Percentiles rank a stretch among this genome's conserved stretches.
Conservation (phyloP, 225 moss, liverwort and hornwort genomes). For the Antitrichia curtipendula region DNA sequence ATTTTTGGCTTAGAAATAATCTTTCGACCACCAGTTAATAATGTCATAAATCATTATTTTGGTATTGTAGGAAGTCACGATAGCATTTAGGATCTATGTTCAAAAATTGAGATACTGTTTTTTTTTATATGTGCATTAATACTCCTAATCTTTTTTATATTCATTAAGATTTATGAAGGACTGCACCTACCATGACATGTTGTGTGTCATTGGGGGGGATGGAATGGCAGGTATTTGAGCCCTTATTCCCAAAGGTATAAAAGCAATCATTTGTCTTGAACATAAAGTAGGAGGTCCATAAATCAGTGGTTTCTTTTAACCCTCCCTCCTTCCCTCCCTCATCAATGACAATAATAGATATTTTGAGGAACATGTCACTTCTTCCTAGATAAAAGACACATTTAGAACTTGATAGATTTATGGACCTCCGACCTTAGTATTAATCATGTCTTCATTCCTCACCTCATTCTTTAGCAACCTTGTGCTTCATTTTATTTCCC, state of each 20-base stretch:
- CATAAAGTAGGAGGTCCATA: neutral
- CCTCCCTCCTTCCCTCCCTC: too few relatives aligned
- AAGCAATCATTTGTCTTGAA: slow-evolving; percentile 2
- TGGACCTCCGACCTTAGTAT: neutral
- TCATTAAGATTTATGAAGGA: neutral
- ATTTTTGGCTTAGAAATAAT: neutral
- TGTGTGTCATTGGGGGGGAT: slow-evolving; percentile 19
- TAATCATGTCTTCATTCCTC: neutral
- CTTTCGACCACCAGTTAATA: too few relatives aligned
- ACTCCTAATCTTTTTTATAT: neutral
- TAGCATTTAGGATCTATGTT: neutral
- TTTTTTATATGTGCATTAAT: neutral
- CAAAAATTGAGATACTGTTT: neutral
- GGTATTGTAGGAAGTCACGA: neutral
- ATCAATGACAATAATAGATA: too few relatives aligned
- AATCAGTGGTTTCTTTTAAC: too few relatives aligned
- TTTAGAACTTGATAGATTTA: too few relatives aligned
- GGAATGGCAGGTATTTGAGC: slow-evolving; percentile 44
- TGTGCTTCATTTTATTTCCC: neutral
- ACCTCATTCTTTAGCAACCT: neutral
- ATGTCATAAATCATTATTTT: neutral
- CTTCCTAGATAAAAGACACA: too few relatives aligned
- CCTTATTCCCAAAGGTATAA: slow-evolving; percentile 28
- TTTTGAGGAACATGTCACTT: too few relatives aligned
- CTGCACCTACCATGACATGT: neutral